Evolutionary conservation across 139 green algal genomes (phyloP).

Genomic region (Eudorina sp.): DNA sequence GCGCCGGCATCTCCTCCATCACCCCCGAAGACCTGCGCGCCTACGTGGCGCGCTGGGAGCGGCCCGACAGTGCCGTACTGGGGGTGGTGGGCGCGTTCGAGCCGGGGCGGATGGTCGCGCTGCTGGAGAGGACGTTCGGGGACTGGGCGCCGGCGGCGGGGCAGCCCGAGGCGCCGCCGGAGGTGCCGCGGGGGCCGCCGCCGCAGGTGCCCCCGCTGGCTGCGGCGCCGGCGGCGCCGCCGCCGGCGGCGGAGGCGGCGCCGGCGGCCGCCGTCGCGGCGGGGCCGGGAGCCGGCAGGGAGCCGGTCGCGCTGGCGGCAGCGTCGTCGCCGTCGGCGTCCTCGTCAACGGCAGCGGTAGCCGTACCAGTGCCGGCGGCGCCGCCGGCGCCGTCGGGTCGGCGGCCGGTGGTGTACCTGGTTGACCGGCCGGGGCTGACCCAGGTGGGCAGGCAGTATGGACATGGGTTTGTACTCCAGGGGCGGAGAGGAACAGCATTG

Average conservation of each 20-base stretch:
- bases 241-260: no score
- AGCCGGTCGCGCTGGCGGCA: not conserved
- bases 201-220: slow-evolving; percentile 10
- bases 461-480: no score
- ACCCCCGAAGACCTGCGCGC: slow-evolving; percentile 6
- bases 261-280: no score
- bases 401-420: slow-evolving; percentile 60
- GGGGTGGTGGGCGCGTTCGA: slow-evolving; percentile 85
- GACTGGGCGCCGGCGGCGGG: slow-evolving; percentile 60
- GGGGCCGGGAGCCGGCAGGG: not conserved
- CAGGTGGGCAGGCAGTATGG: slow-evolving; percentile 51
- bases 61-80: slow-evolving; percentile 81
- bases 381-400: not conserved
- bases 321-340: no score
- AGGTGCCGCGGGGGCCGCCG: slow-evolving; percentile 48
- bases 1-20: slow-evolving; percentile 6
- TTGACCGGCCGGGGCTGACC: slow-evolving; percentile 66
- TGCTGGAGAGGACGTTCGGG: slow-evolving; percentile 62
- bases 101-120: slow-evolving; percentile 55
- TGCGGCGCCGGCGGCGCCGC: not conserved
- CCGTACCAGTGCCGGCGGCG: not conserved
- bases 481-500: no score
- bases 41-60: slow-evolving; percentile 52
- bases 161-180: slow-evolving; percentile 55
- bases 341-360: not conserved